phyloP scores from a whole-genome alignment of 1,139 yeast genomes.

The Scheffersomyces lignicola region DNA sequence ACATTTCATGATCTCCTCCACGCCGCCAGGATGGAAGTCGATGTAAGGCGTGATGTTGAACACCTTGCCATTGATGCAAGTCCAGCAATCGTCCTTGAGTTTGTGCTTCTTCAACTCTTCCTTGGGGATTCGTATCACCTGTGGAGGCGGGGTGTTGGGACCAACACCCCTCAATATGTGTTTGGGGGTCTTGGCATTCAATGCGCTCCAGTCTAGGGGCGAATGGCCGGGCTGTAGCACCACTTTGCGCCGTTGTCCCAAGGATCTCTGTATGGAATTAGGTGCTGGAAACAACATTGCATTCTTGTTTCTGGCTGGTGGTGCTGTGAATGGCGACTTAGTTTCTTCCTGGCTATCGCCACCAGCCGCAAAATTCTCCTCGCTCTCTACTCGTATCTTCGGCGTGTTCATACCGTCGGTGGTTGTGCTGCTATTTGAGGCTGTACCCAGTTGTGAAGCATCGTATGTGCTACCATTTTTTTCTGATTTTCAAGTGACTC shows the following conservation, averaged over 20 bases:
- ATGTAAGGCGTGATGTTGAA: conserved; percentile 83
- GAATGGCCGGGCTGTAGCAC: conserved; percentile 76
- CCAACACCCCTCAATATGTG: conserved; percentile 41
- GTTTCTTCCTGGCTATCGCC: too few relatives aligned
- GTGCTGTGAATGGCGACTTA: conserved; percentile 1
- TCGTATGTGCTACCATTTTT: too few relatives aligned
- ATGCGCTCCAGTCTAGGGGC: conserved; percentile 81
- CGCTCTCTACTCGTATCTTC: too few relatives aligned
- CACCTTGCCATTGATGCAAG: conserved; percentile 75
- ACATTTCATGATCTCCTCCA: conserved; percentile 68
- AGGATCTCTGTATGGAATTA: conserved; percentile 43
- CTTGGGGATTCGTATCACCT: conserved; percentile 51
- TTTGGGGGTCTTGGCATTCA: conserved; percentile 36
- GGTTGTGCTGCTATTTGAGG: too few relatives aligned
- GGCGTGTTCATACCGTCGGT: too few relatives aligned
- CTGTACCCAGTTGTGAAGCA: too few relatives aligned
- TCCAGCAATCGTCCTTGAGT: conserved; percentile 75
- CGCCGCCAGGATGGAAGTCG: conserved; percentile 93
- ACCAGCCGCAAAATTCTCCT: too few relatives aligned
- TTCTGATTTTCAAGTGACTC: too few relatives aligned
- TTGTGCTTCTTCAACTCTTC: conserved; percentile 65
- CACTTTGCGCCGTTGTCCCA: conserved; percentile 49
- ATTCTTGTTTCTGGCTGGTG: not conserved
- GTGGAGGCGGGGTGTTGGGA: conserved; percentile 43
- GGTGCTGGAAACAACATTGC: conserved; percentile 33